These are phyloP conservation scores for Trichosanthes cucumerina DNA, from an alignment of 306 rosid genomes.

Conservation along the genomic window DNA sequence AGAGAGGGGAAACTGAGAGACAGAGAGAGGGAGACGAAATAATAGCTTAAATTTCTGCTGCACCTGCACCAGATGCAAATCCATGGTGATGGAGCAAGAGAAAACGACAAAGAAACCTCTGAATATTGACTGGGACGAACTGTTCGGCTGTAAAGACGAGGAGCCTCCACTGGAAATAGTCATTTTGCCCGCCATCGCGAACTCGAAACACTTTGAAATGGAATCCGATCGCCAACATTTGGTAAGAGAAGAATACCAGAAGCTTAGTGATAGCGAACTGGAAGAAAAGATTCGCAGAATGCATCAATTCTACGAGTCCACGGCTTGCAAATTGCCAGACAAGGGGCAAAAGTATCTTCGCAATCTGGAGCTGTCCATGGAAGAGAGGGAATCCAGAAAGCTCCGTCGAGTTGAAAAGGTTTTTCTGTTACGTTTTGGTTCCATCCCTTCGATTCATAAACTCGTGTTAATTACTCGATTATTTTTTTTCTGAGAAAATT, in stretches of 20 bases:
- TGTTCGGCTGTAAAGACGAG: slow-evolving; percentile 12
- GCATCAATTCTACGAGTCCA: background rate
- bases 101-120: slow-evolving; percentile 13
- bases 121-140: slow-evolving; percentile 19
- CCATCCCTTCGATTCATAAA: background rate
- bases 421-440: background rate
- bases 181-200: slow-evolving; percentile 13
- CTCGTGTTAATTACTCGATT: background rate
- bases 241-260: background rate
- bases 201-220: slow-evolving; percentile 6
- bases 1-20: background rate
- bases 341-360: slow-evolving; percentile 37
- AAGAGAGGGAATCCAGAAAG: slow-evolving; percentile 36
- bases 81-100: slow-evolving; percentile 40
- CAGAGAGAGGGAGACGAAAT: background rate
- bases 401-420: slow-evolving; percentile 18
- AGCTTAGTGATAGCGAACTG: slow-evolving; percentile 24
- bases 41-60: background rate
- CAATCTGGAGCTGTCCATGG: slow-evolving; percentile 18
- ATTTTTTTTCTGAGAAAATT: background rate
- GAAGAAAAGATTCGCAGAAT: slow-evolving; percentile 20
- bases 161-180: slow-evolving; percentile 19
- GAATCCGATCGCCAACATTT: slow-evolving; percentile 16
- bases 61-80: background rate
- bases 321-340: slow-evolving; percentile 25